Percentiles rank a stretch among this genome's conserved stretches.
Evolutionary conservation across 2,329 filamentous ascomycete genomes (phyloP).

Genomic region (Cylindrodendrum hubeiense): DNA sequence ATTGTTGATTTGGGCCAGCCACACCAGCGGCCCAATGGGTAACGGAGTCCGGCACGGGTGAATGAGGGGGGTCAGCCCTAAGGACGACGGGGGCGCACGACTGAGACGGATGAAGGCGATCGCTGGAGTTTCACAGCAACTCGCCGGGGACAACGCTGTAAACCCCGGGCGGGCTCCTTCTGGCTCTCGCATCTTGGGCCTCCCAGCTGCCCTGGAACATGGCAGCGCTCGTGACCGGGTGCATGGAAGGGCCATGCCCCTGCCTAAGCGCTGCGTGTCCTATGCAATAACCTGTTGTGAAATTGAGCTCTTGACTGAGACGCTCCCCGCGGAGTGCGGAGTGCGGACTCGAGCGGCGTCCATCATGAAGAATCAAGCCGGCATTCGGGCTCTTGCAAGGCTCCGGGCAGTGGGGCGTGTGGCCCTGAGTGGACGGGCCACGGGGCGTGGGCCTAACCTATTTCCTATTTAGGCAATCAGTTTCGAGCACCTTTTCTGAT

Average conservation of each 20-base stretch:
- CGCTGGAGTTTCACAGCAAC: background rate
- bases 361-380: conserved; percentile 24
- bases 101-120: conserved; percentile 30
- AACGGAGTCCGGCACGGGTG: conserved; percentile 1
- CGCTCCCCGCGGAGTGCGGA: conserved; percentile 37
- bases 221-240: background rate
- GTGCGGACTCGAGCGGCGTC: conserved; percentile 23
- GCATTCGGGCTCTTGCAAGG: conserved; percentile 46
- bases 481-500: conserved; percentile 9
- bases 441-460: conserved; percentile 6
- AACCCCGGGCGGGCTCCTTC: background rate
- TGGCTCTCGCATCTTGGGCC: background rate
- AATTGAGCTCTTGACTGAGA: too few species aligned
- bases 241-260: background rate
- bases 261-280: background rate
- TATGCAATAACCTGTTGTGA: background rate
- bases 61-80: conserved; percentile 39
- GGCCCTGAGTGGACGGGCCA: conserved; percentile 15
- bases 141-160: background rate
- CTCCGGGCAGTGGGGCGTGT: conserved; percentile 35
- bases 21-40: background rate
- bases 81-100: conserved; percentile 14
- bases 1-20: background rate
- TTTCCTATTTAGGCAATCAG: conserved; percentile 19
- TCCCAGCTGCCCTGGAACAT: background rate